These are phyloP conservation scores for Tetrapyrgos nigripes DNA, from an alignment of 1,284 basidiomycete species.

Conservation along the genomic window DNA sequence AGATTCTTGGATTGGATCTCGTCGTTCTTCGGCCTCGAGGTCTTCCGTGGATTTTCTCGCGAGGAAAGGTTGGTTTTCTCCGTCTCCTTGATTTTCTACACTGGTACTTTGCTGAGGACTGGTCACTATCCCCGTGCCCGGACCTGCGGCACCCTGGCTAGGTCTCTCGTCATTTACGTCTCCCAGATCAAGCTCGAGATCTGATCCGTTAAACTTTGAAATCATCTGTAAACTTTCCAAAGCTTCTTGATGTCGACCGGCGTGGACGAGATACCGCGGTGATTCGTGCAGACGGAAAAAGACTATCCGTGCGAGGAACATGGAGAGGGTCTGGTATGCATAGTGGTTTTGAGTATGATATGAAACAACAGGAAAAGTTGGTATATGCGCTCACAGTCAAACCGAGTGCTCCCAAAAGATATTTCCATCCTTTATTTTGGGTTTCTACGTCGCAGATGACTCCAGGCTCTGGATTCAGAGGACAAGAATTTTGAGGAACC, in stretches of 20 bases:
- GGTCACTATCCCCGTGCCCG: neutral
- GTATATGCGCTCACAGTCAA: constrained; percentile 61
- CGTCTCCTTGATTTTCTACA: neutral
- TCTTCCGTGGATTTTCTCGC: neutral
- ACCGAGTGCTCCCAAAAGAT: constrained; percentile 77
- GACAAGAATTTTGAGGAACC: constrained; percentile 82
- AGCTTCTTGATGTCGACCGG: constrained; percentile 84
- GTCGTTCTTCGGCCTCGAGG: neutral
- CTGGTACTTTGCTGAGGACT: neutral
- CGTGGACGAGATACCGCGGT: constrained; percentile 88
- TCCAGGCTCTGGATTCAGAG: constrained; percentile 37
- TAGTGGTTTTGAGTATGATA: constrained; percentile 11
- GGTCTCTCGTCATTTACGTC: constrained; percentile 71
- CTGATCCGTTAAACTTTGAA: constrained; percentile 82
- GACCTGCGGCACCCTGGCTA: too few species aligned
- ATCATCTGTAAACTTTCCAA: constrained; percentile 84
- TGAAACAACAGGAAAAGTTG: neutral
- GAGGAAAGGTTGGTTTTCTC: constrained; percentile 2
- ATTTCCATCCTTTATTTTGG: constrained; percentile 88
- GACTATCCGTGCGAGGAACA: constrained; percentile 87
- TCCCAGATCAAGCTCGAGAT: constrained; percentile 66
- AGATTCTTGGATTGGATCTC: neutral
- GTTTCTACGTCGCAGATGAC: constrained; percentile 65
- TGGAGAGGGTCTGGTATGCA: constrained; percentile 73
- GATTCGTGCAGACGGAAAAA: constrained; percentile 95